Base-by-base conservation (phyloP, 805 yeast species). In the Groenewaldozyma tartarivorans region DNA sequence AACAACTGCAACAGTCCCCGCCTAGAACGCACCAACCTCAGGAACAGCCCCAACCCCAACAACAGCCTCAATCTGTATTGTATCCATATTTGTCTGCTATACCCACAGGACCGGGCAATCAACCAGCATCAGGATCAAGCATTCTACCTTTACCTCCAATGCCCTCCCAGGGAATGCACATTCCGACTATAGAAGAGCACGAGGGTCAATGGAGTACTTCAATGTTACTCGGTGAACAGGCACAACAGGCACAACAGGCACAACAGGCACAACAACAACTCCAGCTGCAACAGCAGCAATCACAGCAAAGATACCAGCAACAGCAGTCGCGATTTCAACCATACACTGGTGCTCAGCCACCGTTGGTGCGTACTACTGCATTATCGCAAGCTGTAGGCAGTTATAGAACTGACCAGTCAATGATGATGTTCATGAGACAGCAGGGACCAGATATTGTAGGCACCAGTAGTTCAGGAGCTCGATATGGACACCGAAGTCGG, bases 361-460 rank as follows among this genome's bases (percentile, higher is more conserved):
- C 40, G 32, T 39, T 52, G 33, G 49, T 52, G 4, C 46, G 56
- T 3, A 51, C 56, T 5, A 46, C 54, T 7, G 52, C 55, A 2
- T 41, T 51, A 38, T 44, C 51, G 5, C 56, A 52, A 35, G 50
- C 51, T 11, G 49, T 48, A 9, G 33, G 52, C 18, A 42, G 48
- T 32, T 40, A 44, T 5, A 49, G 53, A 4, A 16, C 36, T 11
- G 33, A 31, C 15, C 27, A 39, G n/a, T 13, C 41, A 7, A 38
- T 35, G 7, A 24, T 16, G 18, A 31, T 16, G 18, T 9, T 16
- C 9, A 31, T 16, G 29, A 24, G 15, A 31, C 34, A 31, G 34
- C 34, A 31, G 18, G 36, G 27, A 3, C 22, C 39, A 29, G n/a
- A 21, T 3, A 18, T 34, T 18, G 24, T 26, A 17, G 35, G 36